Evolutionary conservation across 345 rosid genomes (phyloP), one percentile per base, ranked within the genome.

Genomic region (Sisymbrium irio): DNA sequence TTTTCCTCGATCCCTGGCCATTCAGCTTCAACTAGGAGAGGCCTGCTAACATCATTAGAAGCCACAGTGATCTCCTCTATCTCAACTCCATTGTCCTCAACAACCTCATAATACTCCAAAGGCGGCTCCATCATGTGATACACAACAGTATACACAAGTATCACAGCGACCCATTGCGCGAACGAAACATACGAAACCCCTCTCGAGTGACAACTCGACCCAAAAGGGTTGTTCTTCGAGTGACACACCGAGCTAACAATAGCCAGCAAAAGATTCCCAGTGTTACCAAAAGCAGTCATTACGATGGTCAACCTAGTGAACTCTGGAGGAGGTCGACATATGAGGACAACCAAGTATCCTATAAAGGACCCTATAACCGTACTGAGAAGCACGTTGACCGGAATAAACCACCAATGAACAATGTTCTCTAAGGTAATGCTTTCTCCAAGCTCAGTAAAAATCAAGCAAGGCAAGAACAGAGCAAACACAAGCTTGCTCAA

Each of bases 81-180:
- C 71, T 81, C 90, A 46, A 42, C 33, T 13, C 86, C 79, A 7
- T 68, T 88, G 75, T 87, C 96, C 49, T 86, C 93, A 67, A 90
- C 91, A 68, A 93, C 65, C 79, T 93, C 97, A 53, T 93, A 93
- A 27, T 80, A 90, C 83, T 84, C 81, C 87, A 90, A 10, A 5
- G 99, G 93, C 33, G 97, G 97, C 76, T 92, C 97, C 99, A 90
- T 95, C 97, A 89, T 95, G 77, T 92, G 97, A 83, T 95, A 90
- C 64, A 92, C 99, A 65, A 92, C 83, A n/a, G 97, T 90, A 69
- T 95, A 90, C n/a, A 92, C 97, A 67, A 95, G 93, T 77, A 95
- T 92, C 61, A 92, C 97, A 18, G 99, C 87, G 10, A 95, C 93
- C 97, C 97, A 90, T 7, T 86, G 90, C 7, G 99, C 85, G 39